Evolutionary conservation across 148 eudicot genomes (phyloP), one percentile per base, ranked within the genome.

Genomic region (Euryodendron excelsum): DNA sequence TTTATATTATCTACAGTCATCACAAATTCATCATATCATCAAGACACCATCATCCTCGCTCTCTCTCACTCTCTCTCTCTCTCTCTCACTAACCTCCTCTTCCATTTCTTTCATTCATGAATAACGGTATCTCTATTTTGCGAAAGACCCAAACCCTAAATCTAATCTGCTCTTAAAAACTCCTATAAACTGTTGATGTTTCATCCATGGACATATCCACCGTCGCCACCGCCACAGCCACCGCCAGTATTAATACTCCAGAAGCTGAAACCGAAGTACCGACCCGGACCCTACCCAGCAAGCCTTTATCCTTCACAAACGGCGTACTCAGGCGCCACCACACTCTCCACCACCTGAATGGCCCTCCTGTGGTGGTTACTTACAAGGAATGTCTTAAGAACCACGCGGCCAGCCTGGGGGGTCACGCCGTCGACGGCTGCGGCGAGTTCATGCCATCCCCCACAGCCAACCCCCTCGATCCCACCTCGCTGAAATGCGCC

Each of bases 401-500:
- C 86, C 97, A 92, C 79, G 97, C 97, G 0, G 97, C 97, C 14
- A 66, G 39, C 28, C 20, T 87, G 34, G 94, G 97, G 0, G 94
- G 89, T 17, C 93, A 90, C 79, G 97, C 93, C 17, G 82, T 92
- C 0, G 97, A 92, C 62, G 97, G 97, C 1, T 92, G 97, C 73
- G 93, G 97, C 15, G 97, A 92, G 80, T 92, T 89, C 78, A 88
- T 93, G 91, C 94, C 93, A 0, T 80, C 93, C 3, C 85, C 90
- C 0, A 48, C 82, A 17, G 66, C 91, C 2, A 73, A 67, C 25
- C 72, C 92, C 5, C 21, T 87, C 17, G 92, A 90, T 79, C 90
- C 91, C 23, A 86, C 89, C 44, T 86, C 94, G 23, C 82, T 91
- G 0, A 87, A 81, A 63, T 93, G 97, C 74, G 94, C 97, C 39